Base-by-base conservation (phyloP, 2,329 filamentous ascomycete genomes). In the Trichoderma koningii region DNA sequence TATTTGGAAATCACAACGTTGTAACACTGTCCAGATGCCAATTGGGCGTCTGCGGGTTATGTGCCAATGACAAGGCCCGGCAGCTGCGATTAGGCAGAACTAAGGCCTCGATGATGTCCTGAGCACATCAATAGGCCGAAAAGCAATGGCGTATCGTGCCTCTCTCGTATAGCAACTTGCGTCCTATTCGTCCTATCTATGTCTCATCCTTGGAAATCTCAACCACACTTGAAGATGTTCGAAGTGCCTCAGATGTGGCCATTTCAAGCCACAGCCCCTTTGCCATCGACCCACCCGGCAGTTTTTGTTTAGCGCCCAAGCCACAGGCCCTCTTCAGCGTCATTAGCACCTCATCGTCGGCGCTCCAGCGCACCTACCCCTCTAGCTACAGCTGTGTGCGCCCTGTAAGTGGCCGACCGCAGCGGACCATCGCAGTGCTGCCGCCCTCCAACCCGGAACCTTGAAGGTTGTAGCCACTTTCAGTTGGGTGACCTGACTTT, bases 371-470 rank as follows among this genome's bases (percentile, higher is more conserved):
- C 19, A 26, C 48, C 63, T 19, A 34, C 57, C 60, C 61, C 52
- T 64, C 61, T 47, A 56, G 50, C 64, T 57, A 44, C 64, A 66
- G 64, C 64, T 59, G 64, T 66, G 64, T 66, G 64, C 53, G 56
- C 64, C 64, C 64, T 63, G 57, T 47, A 63, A 48, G 34, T 34
- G 60, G 50, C 60, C 50, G 19, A 63, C 23, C 26, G 28, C 38
- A 47, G 50, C 48, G 26, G 23, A 44, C 47, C 48, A 34, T 52
- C n/a, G 42, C 28, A 44, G 44, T 23, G 19, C 44, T 23, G 19
- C 44, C 30, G 26, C 5, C 19, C 50, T 52, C 50, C 28, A 30
- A 34, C 9, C 17, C 5, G 34, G 34, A 38, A 38, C 34, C 34
- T 38, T 38, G 26, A n/a, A 44, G n/a, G 42, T 19, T 44, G 42